These are phyloP conservation scores for Trypanosoma grayi DNA, from an alignment of 208 protist genomes.

Conservation along the genomic window DNA sequence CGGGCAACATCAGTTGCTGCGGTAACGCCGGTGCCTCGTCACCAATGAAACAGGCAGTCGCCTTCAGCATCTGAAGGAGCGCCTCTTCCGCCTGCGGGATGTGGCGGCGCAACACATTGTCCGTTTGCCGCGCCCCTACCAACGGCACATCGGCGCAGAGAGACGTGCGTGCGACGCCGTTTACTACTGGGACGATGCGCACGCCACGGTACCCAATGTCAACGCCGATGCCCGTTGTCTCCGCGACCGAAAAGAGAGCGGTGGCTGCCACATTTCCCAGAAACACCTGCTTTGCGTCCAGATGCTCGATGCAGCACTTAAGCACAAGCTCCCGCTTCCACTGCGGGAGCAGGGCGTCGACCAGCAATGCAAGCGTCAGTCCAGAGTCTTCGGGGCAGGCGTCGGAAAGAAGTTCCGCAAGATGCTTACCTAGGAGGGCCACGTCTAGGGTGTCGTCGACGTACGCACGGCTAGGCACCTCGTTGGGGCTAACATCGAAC, in stretches of 20 bases:
- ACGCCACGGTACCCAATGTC: constrained; percentile 72
- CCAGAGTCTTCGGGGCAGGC: constrained; percentile 31
- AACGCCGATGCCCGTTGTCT: constrained; percentile 61
- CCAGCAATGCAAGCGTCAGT: constrained; percentile 52
- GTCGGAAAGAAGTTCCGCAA: constrained; percentile 23
- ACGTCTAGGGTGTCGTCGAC: constrained; percentile 18
- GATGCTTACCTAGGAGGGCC: constrained; percentile 16
- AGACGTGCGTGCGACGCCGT: constrained; percentile 31
- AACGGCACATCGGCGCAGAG: constrained; percentile 24
- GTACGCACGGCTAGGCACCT: constrained; percentile 11
- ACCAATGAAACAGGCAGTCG: constrained; percentile 23
- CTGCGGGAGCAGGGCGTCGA: constrained; percentile 51
- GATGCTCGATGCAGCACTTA: constrained; percentile 56
- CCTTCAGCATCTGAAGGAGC: constrained; percentile 12
- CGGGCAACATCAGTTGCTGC: constrained; percentile 42
- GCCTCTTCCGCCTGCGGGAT: constrained; percentile 4
- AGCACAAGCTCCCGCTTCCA: constrained; percentile 54
- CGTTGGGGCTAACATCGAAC: constrained; percentile 9
- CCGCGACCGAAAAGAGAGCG: constrained; percentile 61
- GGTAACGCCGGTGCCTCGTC: constrained; percentile 1
- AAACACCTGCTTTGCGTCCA: constrained; percentile 50
- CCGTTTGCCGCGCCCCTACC: constrained; percentile 41
- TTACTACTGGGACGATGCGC: constrained; percentile 49
- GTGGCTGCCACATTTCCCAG: constrained; percentile 48
- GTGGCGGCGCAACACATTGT: constrained; percentile 29